A percentile compares a stretch with the other conserved stretches of the same genome.
Evolutionary conservation across 2,329 filamentous ascomycete species (phyloP).

Genomic region (Phialemoniopsis sp.): DNA sequence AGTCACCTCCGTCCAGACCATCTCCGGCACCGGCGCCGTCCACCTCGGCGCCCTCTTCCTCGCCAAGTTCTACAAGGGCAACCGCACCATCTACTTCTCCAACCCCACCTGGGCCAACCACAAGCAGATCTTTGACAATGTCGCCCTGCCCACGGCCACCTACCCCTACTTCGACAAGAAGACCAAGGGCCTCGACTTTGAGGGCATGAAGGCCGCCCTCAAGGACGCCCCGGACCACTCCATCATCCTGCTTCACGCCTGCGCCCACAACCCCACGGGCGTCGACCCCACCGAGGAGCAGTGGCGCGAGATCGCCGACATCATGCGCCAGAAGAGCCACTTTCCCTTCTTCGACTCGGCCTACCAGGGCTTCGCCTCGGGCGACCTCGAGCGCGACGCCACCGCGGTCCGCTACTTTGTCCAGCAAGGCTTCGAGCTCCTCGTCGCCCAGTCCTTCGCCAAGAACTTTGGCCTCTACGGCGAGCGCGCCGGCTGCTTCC

Average conservation of each 20-base stretch:
- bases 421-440: slow-evolving; percentile 83
- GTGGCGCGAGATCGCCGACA: slow-evolving; percentile 82
- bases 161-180: slow-evolving; percentile 94
- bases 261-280: slow-evolving; percentile 96
- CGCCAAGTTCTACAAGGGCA: slow-evolving; percentile 77
- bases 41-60: slow-evolving; percentile 94
- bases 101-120: slow-evolving; percentile 98
- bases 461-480: slow-evolving; percentile 99
- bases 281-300: slow-evolving; percentile 92
- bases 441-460: slow-evolving; percentile 89
- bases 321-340: slow-evolving; percentile 75
- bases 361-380: slow-evolving; percentile 97
- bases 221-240: slow-evolving; percentile 70
- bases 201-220: slow-evolving; percentile 76
- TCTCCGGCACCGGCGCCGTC: slow-evolving; percentile 94
- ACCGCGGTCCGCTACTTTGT: slow-evolving; percentile 94
- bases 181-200: slow-evolving; percentile 88
- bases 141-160: slow-evolving; percentile 68
- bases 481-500: slow-evolving; percentile 93
- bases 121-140: slow-evolving; percentile 96
- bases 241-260: slow-evolving; percentile 89
- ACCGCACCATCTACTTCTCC: slow-evolving; percentile 81
- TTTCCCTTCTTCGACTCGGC: slow-evolving; percentile 99
- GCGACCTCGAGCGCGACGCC: slow-evolving; percentile 78
- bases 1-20: slow-evolving; percentile 79